A percentile compares a stretch with the other conserved stretches of the same genome.
Evolutionary conservation across 441 rosid genomes (phyloP).

Genomic region (Pelargonium australe): DNA sequence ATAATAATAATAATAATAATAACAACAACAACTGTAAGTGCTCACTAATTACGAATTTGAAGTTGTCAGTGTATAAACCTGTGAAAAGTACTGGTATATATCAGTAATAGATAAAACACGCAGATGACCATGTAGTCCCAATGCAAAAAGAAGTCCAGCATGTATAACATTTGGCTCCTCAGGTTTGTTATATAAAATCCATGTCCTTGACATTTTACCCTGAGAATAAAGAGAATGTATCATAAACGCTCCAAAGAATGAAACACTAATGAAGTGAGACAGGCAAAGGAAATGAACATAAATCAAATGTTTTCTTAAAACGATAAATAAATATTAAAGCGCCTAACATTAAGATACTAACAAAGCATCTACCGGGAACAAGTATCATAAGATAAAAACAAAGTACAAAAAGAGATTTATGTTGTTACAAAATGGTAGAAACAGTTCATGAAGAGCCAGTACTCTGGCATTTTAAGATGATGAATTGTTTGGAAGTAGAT

Average conservation of each 20-base stretch:
- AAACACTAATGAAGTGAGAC: neutral
- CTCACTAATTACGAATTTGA: slow-evolving; percentile 16
- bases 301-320: neutral
- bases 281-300: slow-evolving; percentile 3
- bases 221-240: slow-evolving; percentile 30
- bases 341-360: slow-evolving; percentile 5
- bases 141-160: slow-evolving; percentile 92
- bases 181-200: slow-evolving; percentile 92
- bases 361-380: neutral
- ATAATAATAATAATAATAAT: too few species aligned
- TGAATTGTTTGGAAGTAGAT: neutral
- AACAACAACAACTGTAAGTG: slow-evolving; percentile 13
- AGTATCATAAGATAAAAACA: neutral
- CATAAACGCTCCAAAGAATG: slow-evolving; percentile 17
- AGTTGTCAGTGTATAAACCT: slow-evolving; percentile 41
- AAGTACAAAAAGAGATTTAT: neutral
- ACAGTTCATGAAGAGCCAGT: neutral
- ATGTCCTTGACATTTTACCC: slow-evolving; percentile 97
- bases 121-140: slow-evolving; percentile 93
- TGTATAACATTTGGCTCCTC: slow-evolving; percentile 79
- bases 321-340: neutral
- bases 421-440: neutral
- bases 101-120: slow-evolving; percentile 70
- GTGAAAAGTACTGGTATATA: slow-evolving; percentile 77
- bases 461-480: neutral